phyloP scores from a whole-genome alignment of 768 basidiomycete genomes.

The Suillus occidentalis region DNA sequence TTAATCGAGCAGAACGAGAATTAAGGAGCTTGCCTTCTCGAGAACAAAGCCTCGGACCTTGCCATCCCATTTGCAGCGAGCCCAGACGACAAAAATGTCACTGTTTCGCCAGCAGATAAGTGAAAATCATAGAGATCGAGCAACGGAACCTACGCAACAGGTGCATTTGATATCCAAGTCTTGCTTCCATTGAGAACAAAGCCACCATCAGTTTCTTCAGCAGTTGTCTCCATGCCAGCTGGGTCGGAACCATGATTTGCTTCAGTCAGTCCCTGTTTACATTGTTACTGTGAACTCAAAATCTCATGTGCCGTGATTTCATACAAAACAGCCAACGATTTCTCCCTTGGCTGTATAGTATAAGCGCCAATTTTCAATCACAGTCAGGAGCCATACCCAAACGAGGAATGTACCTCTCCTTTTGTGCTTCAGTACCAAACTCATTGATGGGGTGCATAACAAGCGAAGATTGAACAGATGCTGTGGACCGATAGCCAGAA shows the following conservation, averaged over 20 bases:
- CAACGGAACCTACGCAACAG: conserved; percentile 66
- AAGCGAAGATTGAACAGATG: conserved; percentile 93
- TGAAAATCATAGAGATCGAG: conserved; percentile 7
- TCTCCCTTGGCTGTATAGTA: conserved; percentile 69
- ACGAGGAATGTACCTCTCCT: conserved; percentile 85
- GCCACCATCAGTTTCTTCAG: conserved; percentile 81
- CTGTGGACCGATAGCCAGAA: conserved; percentile 92
- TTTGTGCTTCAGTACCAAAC: conserved; percentile 88
- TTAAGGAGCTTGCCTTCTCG: conserved; percentile 63
- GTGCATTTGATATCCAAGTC: conserved; percentile 97
- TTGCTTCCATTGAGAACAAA: conserved; percentile 89
- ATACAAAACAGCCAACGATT: conserved; percentile 88
- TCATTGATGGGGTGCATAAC: conserved; percentile 94
- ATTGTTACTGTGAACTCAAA: conserved; percentile 3
- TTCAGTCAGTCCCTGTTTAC: conserved; percentile 83
- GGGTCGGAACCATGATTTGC: conserved; percentile 98
- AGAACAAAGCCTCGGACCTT: conserved; percentile 89
- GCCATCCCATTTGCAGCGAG: conserved; percentile 90
- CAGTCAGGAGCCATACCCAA: conserved; percentile 50
- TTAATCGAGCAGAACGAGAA: not conserved
- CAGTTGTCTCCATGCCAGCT: conserved; percentile 95
- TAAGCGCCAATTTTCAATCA: conserved; percentile 6
- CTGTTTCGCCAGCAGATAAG: conserved; percentile 36
- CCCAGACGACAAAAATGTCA: conserved; percentile 93
- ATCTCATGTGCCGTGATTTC: conserved; percentile 29